A percentile compares a stretch with the other conserved stretches of the same genome.
Evolutionary conservation across 2,329 filamentous ascomycete species (phyloP).

Genomic region (Lasiodiplodia citricola): DNA sequence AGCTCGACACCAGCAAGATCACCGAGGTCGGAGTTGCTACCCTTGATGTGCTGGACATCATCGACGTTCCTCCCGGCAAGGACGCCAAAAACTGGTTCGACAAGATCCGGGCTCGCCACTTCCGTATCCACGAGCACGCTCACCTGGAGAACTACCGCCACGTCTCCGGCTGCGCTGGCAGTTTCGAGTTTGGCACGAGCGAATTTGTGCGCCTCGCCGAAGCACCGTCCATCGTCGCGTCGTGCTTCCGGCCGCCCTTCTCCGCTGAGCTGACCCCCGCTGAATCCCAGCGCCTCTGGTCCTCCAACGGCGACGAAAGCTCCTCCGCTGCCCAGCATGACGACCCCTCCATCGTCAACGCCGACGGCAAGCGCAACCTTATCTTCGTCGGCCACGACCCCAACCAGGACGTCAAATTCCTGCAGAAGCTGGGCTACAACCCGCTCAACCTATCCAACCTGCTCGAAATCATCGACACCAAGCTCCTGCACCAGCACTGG

Average conservation of each 20-base stretch:
- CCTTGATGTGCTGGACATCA: slow-evolving; percentile 71
- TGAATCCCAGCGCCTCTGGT: slow-evolving; percentile 1
- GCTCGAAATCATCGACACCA: slow-evolving; percentile 74
- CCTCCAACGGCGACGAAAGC: neutral
- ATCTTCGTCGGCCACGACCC: slow-evolving; percentile 82
- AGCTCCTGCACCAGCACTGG: slow-evolving; percentile 70
- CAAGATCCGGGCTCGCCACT: slow-evolving; percentile 72
- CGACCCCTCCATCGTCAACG: slow-evolving; percentile 28
- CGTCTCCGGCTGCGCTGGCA: slow-evolving; percentile 73
- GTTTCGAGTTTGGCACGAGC: slow-evolving; percentile 73
- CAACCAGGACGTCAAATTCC: slow-evolving; percentile 69
- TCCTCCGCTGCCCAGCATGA: neutral
- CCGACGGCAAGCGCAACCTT: slow-evolving; percentile 60
- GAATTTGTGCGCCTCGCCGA: slow-evolving; percentile 59
- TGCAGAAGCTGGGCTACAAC: slow-evolving; percentile 69
- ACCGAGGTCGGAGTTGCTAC: slow-evolving; percentile 87
- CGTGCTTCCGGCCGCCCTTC: slow-evolving; percentile 64
- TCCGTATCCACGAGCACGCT: slow-evolving; percentile 73
- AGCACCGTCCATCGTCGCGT: slow-evolving; percentile 53
- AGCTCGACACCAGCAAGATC: slow-evolving; percentile 67
- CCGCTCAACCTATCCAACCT: slow-evolving; percentile 60
- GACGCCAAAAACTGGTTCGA: slow-evolving; percentile 70
- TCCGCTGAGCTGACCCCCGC: slow-evolving; percentile 36
- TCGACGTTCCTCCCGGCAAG: slow-evolving; percentile 62
- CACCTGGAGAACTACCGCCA: slow-evolving; percentile 70